These are phyloP conservation scores for Neurospora sp. DNA, from an alignment of 495 filamentous ascomycete species.

Conservation along the genomic window DNA sequence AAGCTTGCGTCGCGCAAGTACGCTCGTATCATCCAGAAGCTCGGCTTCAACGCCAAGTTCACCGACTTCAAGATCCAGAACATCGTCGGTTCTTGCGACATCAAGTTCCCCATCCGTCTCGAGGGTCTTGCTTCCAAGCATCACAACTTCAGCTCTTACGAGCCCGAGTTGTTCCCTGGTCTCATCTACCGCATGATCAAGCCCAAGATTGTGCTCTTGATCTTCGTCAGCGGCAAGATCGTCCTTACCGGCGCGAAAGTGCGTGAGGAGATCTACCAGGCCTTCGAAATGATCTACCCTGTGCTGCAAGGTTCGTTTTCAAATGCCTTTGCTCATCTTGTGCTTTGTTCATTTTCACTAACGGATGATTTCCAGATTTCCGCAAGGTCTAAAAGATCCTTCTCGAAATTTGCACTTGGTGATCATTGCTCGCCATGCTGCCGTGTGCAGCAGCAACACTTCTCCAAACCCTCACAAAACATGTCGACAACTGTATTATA, in stretches of 20 bases:
- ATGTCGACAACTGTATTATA: slow-evolving; percentile 23
- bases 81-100: slow-evolving; percentile 96
- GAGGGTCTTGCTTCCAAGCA: slow-evolving; percentile 92
- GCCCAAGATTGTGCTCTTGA: slow-evolving; percentile 97
- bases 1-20: slow-evolving; percentile 97
- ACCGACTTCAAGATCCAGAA: slow-evolving; percentile 99
- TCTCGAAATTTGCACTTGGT: slow-evolving; percentile 1
- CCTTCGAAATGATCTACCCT: slow-evolving; percentile 98
- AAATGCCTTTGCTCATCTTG: slow-evolving; percentile 12
- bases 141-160: slow-evolving; percentile 99
- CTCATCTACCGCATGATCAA: slow-evolving; percentile 99
- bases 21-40: slow-evolving; percentile 98
- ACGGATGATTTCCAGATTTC: slow-evolving; percentile 29
- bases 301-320: slow-evolving; percentile 68
- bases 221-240: slow-evolving; percentile 98
- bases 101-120: slow-evolving; percentile 97
- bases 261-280: slow-evolving; percentile 96
- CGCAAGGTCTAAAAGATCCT: slow-evolving; percentile 34
- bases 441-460: slow-evolving; percentile 12
- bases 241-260: slow-evolving; percentile 97
- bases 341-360: slow-evolving; percentile 1
- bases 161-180: slow-evolving; percentile 97
- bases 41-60: slow-evolving; percentile 99
- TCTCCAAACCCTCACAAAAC: slow-evolving; percentile 2
- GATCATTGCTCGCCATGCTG: not conserved